Evolutionary conservation across 75 land plant genomes (phyloP), one percentile per base, ranked within the genome.

Genomic region (Ceratopteris richardii): DNA sequence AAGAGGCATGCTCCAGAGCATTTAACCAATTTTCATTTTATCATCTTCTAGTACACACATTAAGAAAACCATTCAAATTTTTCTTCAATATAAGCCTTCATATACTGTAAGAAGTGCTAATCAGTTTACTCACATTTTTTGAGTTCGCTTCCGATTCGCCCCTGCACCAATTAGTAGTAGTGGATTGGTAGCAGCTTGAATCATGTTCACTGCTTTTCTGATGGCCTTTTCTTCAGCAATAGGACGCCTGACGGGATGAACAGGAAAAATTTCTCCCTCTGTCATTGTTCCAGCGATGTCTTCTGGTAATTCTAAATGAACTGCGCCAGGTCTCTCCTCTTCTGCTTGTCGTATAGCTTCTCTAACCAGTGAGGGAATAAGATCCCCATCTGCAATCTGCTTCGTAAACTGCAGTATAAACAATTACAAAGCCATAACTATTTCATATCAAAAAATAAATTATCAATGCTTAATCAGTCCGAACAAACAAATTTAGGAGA

Each of bases 291-390:
- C 71, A 18, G 71, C 71, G 0, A 68, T 68, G 53, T 68, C 71
- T 44, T 68, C 71, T 28, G 71, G 71, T 23, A 68, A 24, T 18
- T 68, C 71, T 28, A 68, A 53, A 54, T 68, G 71, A 46, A 68
- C 71, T 56, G 71, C 64, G 19, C 71, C 71, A n/a, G 71, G 71
- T 27, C 64, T 42, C 58, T 68, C 71, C 28, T 68, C 71, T 24
- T 68, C 71, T 42, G 71, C 71, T 27, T 51, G 56, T 52, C 71
- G 43, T 5, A 68, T 26, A 30, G 64, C 64, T 31, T 68, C 71
- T 26, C 71, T 61, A 30, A 68, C 65, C 31, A 68, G 23, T 0
- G 71, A 54, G 9, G 64, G 57, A 27, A 61, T 63, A 54, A 68
- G 51, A 31, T 68, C 71, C 30, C 71, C 71, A 44, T 68, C 71